Evolutionary conservation across 495 filamentous ascomycete genomes (phyloP).

Genomic region (Choiromyces venosus): DNA sequence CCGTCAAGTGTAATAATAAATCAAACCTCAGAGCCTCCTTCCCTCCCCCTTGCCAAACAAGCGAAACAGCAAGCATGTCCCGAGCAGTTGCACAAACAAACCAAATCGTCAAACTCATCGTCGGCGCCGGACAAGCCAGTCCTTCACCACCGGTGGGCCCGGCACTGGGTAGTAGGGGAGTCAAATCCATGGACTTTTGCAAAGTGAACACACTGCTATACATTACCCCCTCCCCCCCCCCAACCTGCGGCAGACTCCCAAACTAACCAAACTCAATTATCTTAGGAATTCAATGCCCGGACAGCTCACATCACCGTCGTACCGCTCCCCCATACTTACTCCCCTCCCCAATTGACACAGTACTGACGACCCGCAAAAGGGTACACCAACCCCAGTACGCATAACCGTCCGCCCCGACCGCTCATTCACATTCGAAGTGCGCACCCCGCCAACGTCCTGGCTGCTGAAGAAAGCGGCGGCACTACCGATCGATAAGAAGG

Average conservation of each 20-base stretch:
- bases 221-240: constrained; percentile 10
- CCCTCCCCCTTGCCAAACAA: constrained; percentile 6
- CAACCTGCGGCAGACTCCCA: too few relatives aligned
- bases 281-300: constrained; percentile 95
- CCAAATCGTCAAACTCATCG: constrained; percentile 94
- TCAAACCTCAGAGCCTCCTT: constrained; percentile 12
- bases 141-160: constrained; percentile 97
- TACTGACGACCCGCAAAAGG: constrained; percentile 42
- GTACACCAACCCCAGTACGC: constrained; percentile 81
- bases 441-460: constrained; percentile 85
- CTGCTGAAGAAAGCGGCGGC: constrained; percentile 79
- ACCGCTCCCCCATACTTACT: background rate
- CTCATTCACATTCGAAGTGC: constrained; percentile 85
- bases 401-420: constrained; percentile 91
- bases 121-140: constrained; percentile 92
- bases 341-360: background rate
- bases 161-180: constrained; percentile 91
- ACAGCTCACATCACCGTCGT: constrained; percentile 70
- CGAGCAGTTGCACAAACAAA: constrained; percentile 64
- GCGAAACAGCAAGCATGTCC: constrained; percentile 60
- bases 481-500: constrained; percentile 63
- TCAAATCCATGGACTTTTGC: constrained; percentile 99
- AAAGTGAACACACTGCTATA: constrained; percentile 59
- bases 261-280: background rate
- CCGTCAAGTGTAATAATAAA: constrained; percentile 24